Conservation (phyloP, 1,139 yeast genomes). For the Wickerhamomyces sp. region DNA sequence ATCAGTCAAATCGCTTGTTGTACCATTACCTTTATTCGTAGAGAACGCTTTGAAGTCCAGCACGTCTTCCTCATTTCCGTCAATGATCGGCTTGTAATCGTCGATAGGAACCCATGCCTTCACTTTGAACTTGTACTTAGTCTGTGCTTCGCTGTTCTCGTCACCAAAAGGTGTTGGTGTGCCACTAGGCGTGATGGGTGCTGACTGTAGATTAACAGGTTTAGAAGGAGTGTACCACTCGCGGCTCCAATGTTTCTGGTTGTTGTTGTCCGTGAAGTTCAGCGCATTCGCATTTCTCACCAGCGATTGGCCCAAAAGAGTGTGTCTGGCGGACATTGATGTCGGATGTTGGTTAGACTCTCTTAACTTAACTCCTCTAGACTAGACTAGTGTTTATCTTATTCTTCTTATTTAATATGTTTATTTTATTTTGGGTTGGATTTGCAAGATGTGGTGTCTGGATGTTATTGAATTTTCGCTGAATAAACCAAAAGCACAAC, state of each 20-base stretch:
- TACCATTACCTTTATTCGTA: slow-evolving; percentile 9
- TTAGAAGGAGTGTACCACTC: slow-evolving; percentile 33
- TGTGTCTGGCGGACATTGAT: slow-evolving; percentile 26
- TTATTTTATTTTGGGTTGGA: not conserved
- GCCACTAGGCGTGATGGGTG: slow-evolving; percentile 27
- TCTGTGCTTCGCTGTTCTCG: slow-evolving; percentile 22
- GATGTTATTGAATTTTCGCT: not conserved
- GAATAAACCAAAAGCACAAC: no score
- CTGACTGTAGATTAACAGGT: slow-evolving; percentile 12
- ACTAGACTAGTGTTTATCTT: not conserved
- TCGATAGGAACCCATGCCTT: slow-evolving; percentile 41
- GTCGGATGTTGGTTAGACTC: not conserved
- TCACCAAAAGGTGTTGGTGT: slow-evolving; percentile 26
- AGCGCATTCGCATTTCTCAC: slow-evolving; percentile 28
- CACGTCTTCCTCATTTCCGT: slow-evolving; percentile 38
- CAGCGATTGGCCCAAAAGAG: slow-evolving; percentile 34
- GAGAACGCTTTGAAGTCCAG: slow-evolving; percentile 28
- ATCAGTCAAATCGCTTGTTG: slow-evolving; percentile 38
- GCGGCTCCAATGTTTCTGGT: slow-evolving; percentile 31
- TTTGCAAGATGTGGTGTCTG: not conserved
- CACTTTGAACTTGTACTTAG: slow-evolving; percentile 31
- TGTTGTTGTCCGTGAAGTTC: slow-evolving; percentile 15
- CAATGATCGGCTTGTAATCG: slow-evolving; percentile 25
- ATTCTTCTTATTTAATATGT: not conserved
- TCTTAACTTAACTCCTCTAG: no score